Percentiles rank a stretch among this genome's conserved stretches.
These are phyloP conservation scores for Podaxis sp. DNA, from an alignment of 768 basidiomycete genomes.

Conservation along the genomic window DNA sequence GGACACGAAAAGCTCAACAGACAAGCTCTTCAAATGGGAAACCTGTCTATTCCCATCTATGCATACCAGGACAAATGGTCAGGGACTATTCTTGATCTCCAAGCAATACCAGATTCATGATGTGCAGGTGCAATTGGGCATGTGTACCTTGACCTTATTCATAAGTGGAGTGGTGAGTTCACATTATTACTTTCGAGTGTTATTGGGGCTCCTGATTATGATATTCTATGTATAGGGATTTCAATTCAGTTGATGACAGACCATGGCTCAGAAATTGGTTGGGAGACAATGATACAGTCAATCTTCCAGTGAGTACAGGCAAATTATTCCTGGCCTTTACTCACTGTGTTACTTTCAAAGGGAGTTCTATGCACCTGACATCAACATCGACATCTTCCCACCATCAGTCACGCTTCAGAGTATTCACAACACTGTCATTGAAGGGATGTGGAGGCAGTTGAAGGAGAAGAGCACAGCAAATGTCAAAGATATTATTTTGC, in stretches of 20 bases:
- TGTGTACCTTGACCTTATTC: conserved; percentile 24
- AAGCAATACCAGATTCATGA: conserved; percentile 23
- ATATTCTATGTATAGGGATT: background rate
- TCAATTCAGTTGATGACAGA: conserved; percentile 6
- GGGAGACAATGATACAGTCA: background rate
- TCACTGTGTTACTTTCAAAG: background rate
- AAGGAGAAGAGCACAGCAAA: conserved; percentile 19
- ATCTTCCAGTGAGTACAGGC: conserved; percentile 2
- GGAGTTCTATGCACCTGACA: conserved; percentile 22
- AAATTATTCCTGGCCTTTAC: too few relatives aligned
- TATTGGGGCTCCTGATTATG: background rate
- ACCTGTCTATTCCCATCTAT: conserved; percentile 24
- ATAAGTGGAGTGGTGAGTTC: conserved; percentile 20
- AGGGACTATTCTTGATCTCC: conserved; percentile 20
- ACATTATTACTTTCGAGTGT: background rate
- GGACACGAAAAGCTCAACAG: conserved; percentile 17
- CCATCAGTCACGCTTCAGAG: conserved; percentile 21
- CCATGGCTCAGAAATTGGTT: conserved; percentile 7
- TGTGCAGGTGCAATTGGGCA: conserved; percentile 24
- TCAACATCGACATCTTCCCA: conserved; percentile 22
- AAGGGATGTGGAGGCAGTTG: conserved; percentile 29
- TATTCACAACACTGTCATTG: conserved; percentile 27
- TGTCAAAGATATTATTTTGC: conserved; percentile 19
- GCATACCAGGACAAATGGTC: conserved; percentile 25
- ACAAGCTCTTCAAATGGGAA: conserved; percentile 26